Base-by-base conservation (phyloP, 108 stramenopile genomes). In the Cyclotella cryptica region DNA sequence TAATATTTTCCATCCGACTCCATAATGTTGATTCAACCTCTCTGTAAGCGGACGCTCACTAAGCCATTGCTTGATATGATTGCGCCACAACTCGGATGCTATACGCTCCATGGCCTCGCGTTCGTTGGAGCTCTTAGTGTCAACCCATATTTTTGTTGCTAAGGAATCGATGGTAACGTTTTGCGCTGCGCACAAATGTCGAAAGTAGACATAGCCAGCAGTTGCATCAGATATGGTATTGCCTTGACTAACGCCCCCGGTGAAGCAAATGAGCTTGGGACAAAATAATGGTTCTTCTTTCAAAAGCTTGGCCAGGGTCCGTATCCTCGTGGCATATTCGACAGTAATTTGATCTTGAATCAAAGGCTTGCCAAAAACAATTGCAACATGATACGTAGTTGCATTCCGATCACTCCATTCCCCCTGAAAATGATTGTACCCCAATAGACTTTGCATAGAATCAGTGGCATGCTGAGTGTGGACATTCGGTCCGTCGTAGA, bases 181-280 rank as follows among this genome's bases (percentile, higher is more conserved):
- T 40, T 90, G 88, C 3, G 86, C 71, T 13, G 76, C 78, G 57
- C 89, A 89, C 39, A 94, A 59, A 46, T 94, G 86, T 41, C 78
- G 77, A 69, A 94, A 90, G 74, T 86, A 94, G 13, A 90, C 60
- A 43, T 89, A 89, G 9, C 93, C 91, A 9, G 86, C 88, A 42
- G 80, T 53, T 0, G 89, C 85, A 53, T 83, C 87, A 0, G 83
- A 71, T 9, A 90, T 69, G 14, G 63, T 46, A 66, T 78, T 84
- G 1, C 69, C 41, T 19, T 24, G 14, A 1, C 42, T 64, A 15
- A n/a, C 53, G n/a, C 79, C 79, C 18, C 85, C 85, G 18, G 85
- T 88, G 68, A 93, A 93, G 74, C 88, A 91, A 51, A 93, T 87
- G 10, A 89, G 54, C 26, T 69, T 71, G 8, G 90, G 90, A 40